Evolutionary conservation across 805 yeast genomes (phyloP).

Genomic region (Metschnikowia dekortorum): DNA sequence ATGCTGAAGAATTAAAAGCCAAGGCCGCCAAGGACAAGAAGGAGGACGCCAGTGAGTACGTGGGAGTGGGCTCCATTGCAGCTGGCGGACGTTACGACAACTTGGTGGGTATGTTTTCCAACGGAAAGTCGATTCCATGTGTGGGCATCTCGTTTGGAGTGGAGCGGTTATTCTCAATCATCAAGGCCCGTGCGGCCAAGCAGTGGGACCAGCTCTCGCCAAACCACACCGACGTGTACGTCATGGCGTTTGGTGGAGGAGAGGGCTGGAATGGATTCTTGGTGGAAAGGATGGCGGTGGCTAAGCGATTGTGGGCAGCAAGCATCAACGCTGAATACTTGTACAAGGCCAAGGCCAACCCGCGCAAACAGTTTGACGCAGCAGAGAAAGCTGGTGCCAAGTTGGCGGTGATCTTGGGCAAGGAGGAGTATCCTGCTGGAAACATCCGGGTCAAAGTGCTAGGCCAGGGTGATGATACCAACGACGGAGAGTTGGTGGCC

Average conservation of each 20-base stretch:
- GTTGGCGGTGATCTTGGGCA: slow-evolving; percentile 88
- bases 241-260: slow-evolving; percentile 99
- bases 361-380: slow-evolving; percentile 94
- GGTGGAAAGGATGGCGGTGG: slow-evolving; percentile 83
- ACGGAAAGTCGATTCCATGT: slow-evolving; percentile 91
- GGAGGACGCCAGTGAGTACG: slow-evolving; percentile 93
- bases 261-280: slow-evolving; percentile 92
- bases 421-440: slow-evolving; percentile 84
- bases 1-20: slow-evolving; percentile 63
- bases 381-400: slow-evolving; percentile 94
- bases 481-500: slow-evolving; percentile 77
- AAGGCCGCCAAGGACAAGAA: slow-evolving; percentile 38
- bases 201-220: slow-evolving; percentile 66
- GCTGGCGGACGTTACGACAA: slow-evolving; percentile 99
- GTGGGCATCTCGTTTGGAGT: slow-evolving; percentile 97
- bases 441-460: slow-evolving; percentile 79
- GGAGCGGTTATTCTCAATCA: slow-evolving; percentile 86
- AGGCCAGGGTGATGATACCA: slow-evolving; percentile 80
- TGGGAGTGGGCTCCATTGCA: slow-evolving; percentile 97
- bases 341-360: slow-evolving; percentile 90
- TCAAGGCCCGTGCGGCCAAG: slow-evolving; percentile 66
- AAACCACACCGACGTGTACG: slow-evolving; percentile 85
- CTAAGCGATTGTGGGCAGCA: slow-evolving; percentile 79
- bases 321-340: slow-evolving; percentile 90
- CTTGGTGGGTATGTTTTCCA: slow-evolving; percentile 94